These are phyloP conservation scores for Alternaria postmessia DNA, from an alignment of 2,329 filamentous ascomycete genomes.

Conservation along the genomic window DNA sequence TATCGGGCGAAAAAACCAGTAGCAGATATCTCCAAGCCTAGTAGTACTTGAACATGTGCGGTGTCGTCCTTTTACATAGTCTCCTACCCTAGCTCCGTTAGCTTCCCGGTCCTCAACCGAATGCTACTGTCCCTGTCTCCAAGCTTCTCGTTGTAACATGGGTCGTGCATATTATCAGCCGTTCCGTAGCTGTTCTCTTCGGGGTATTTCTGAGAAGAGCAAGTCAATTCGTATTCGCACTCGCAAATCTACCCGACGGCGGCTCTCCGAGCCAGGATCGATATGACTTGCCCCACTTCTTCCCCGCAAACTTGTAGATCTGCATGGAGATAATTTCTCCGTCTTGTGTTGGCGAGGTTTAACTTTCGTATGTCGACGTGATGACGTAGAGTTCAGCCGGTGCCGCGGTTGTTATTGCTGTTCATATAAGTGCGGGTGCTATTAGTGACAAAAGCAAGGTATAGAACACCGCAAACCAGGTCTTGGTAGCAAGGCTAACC, in stretches of 20 bases:
- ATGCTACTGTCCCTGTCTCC: neutral
- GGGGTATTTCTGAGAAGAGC: conserved; percentile 3
- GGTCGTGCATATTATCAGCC: neutral
- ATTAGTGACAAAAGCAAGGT: neutral
- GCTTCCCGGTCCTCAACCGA: neutral
- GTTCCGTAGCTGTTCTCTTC: neutral
- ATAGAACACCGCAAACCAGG: neutral
- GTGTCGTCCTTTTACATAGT: neutral
- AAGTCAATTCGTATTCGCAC: neutral
- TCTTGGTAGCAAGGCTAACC: neutral
- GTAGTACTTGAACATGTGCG: neutral
- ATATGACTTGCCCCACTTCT: conserved; percentile 1
- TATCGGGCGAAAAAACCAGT: neutral
- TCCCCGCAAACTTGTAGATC: conserved; percentile 5
- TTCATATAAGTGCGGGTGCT: neutral
- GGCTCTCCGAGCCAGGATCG: neutral
- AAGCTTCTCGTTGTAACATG: neutral
- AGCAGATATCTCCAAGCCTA: neutral
- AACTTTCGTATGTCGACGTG: neutral
- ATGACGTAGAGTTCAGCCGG: neutral
- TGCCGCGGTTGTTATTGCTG: conserved; percentile 3
- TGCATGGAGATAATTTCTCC: conserved; percentile 10
- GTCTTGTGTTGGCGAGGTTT: neutral
- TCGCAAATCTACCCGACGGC: neutral
- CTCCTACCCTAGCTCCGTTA: neutral